Evolutionary conservation across 495 filamentous ascomycete genomes (phyloP), one percentile per base, ranked within the genome.

Genomic region (Daldinia bambusicola): DNA sequence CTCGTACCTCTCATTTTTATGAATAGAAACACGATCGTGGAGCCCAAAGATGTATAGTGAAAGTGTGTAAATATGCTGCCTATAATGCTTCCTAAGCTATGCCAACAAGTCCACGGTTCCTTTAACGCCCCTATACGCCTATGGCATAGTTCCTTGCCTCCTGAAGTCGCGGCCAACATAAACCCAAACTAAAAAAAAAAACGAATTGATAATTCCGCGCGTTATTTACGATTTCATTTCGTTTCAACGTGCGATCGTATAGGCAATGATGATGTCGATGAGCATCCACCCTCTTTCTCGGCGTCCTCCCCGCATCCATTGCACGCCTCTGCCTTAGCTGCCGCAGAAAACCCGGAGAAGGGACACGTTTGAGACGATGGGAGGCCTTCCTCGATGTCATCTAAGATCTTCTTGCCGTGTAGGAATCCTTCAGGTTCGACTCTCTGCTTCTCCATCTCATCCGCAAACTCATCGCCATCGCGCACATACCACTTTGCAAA

Each of bases 401-500:
- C 69, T 0, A 84, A 67, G 38, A 84, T 76, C 71, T 75, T 79
- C 70, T 82, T 83, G 6, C 82, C 82, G 57, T 82, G 76, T 13
- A 84, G 63, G 62, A 86, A 91, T 0, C 90, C 90, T 70, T 93
- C 90, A 34, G 76, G 76, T 69, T 89, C 87, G 10, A 89, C 78
- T n/a, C 87, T 80, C 18, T 77, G 81, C 31, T 83, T 78, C n/a
- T 85, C 85, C 60, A 84, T 84, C 38, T 89, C 88, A 2, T 87
- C 87, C 26, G 81, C 86, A 68, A 82, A 92, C 76, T 93, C 90
- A 36, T 91, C 91, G 38, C 90, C 90, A 65, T 93, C 90, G 26
- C 85, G 82, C 4, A 91, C 85, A 66, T 92, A 90, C 87, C 89
- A 92, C 78, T 88, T 90, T 8, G 91, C 89, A 70, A 94, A 92